Base-by-base conservation (phyloP, 371 early-diverging fungal genomes). In the Syncephalis fuscata region DNA sequence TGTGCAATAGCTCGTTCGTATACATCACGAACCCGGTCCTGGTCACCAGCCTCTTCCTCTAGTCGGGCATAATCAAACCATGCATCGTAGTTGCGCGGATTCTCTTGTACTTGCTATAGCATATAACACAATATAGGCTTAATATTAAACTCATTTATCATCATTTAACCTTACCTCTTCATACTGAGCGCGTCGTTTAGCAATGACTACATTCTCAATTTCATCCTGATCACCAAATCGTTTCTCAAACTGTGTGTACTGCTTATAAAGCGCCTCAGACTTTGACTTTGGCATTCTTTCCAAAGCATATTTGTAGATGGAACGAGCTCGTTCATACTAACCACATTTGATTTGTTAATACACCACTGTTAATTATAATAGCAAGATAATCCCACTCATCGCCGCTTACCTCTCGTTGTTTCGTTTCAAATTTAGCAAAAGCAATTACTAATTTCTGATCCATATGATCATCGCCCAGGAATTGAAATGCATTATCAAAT, bases 1-100 rank as follows among this genome's bases (percentile, higher is more conserved):
- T 88, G 80, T 1, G 88, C 86, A 56, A 96, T 87, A 3, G 96
- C 93, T 1, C 92, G 79, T 67, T 94, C 93, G 53, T 93, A 98
- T 1, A 92, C 76, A 43, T 94, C 91, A n/a, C 94, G 71, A 11
- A 85, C 76, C 26, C 80, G 76, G 0, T 70, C 77, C 4, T 67
- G 56, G 39, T 86, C 80, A 7, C 85, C 86, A 0, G 78, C 66
- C 0, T 74, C 66, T 57, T 93, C 94, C 54, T 94, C 96, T 7
- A 95, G 64, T 45, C 81, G 72, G 7, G 77, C 75, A 59, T 89
- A 92, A 58, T 94, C 95, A 48, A 97, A 85, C 98, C 98, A 97
- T 14, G 77, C 68, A 49, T 95, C 94, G 57, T 94, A 95, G 59
- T 95, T 90, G 32, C 78, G 74, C 10, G 90, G 76, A 49, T 84